Base-by-base conservation (phyloP, 108 stramenopile genomes). In the Fragilaria crotonensis region DNA sequence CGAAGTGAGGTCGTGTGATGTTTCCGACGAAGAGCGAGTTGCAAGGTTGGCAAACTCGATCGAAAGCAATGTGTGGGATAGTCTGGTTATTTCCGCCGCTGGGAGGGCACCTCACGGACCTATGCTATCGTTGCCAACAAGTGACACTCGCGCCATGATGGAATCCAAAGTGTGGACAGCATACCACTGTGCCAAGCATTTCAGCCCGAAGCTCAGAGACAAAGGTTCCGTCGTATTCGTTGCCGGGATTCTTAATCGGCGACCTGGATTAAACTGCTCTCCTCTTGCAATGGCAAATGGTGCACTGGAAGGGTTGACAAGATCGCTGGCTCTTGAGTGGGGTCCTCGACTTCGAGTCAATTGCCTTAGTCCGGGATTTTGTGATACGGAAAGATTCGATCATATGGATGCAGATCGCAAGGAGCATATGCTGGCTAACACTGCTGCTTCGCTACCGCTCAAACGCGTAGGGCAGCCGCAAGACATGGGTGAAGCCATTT, bases 371-470 rank as follows among this genome's bases (percentile, higher is more conserved):
- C 79, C 83, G 4, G 83, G 83, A 20, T 85, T 85, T 54, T 85
- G 79, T 56, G 75, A 85, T 33, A 85, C 84, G 5, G 84, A 85
- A 56, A 57, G 84, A 2, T 85, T 85, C 56, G 78, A 85, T 65
- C 77, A 77, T 33, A 76, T 85, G 78, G 72, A 70, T 44, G 29
- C 68, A 4, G 63, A 56, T 18, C 25, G 56, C 53, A 41, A 14
- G 36, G 63, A 33, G 11, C 30, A 61, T 4, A 85, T 85, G 84
- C 58, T 85, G 20, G 53, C 33, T n/a, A 81, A 81, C 41, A 79
- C 78, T 25, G 79, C 78, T 14, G 54, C 48, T 0, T 76, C 74
- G 20, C 57, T 85, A 25, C 80, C 84, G 1, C 52, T 85, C 32
- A 54, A 77, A 55, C 51, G 73, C 54, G 36, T 41, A 11, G 36